Conservation (phyloP, 2,329 filamentous ascomycete genomes). For the Exophiala aquamarina region DNA sequence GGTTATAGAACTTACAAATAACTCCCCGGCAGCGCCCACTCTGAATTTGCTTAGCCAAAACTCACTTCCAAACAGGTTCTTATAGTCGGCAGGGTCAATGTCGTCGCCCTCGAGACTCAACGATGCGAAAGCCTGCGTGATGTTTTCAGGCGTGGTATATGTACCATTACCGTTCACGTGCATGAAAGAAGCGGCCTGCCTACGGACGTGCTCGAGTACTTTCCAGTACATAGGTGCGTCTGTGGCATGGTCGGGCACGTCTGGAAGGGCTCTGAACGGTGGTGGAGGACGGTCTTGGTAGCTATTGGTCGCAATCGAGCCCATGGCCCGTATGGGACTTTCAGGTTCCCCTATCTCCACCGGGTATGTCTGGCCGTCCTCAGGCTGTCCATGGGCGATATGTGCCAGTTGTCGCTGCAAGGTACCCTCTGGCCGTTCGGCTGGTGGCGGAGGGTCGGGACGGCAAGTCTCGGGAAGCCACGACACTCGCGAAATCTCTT, state of each 20-base stretch:
- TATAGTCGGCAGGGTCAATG: background rate
- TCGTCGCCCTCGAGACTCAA: background rate
- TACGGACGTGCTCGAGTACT: constrained; percentile 7
- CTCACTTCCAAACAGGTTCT: constrained; percentile 2
- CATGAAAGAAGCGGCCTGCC: background rate
- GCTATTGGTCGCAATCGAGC: background rate
- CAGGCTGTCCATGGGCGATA: background rate
- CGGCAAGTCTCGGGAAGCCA: constrained; percentile 9
- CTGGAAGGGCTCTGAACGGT: background rate
- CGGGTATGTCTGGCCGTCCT: background rate
- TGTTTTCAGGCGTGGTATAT: constrained; percentile 1
- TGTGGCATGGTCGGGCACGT: background rate
- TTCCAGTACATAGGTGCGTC: constrained; percentile 7
- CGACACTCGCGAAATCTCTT: constrained; percentile 5
- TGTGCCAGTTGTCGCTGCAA: background rate
- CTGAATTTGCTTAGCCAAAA: constrained; percentile 5
- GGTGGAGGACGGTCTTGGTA: background rate
- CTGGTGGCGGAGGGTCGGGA: background rate
- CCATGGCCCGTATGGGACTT: background rate
- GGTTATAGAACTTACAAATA: constrained; percentile 9
- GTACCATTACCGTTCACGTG: background rate
- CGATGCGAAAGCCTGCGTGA: background rate
- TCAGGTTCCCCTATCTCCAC: background rate
- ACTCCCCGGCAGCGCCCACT: constrained; percentile 13
- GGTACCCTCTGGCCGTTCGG: background rate